These are phyloP conservation scores for Dactylellina haptotyla DNA, from an alignment of 2,329 filamentous ascomycete species.

Conservation along the genomic window DNA sequence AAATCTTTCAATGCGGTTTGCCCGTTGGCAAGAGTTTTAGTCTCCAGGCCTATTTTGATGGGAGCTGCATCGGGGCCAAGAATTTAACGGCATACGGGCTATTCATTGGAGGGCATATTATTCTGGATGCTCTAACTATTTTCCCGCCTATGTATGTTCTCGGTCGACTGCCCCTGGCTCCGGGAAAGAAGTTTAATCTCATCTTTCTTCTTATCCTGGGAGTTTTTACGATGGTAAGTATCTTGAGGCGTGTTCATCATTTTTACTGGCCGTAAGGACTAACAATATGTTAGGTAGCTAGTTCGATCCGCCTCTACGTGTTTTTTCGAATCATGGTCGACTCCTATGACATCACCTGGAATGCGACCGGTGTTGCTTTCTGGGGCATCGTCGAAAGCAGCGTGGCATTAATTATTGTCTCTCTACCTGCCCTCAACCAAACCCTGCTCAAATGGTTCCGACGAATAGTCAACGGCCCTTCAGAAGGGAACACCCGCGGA, in stretches of 20 bases:
- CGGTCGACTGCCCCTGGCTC: neutral
- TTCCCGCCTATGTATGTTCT: conserved; percentile 25
- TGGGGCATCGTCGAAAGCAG: conserved; percentile 30
- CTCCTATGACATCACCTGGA: conserved; percentile 27
- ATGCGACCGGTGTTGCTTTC: conserved; percentile 11
- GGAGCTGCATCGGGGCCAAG: conserved; percentile 6
- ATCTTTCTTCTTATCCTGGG: conserved; percentile 20
- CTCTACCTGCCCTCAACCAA: conserved; percentile 21
- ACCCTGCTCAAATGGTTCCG: neutral
- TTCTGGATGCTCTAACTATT: conserved; percentile 26
- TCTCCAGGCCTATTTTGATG: neutral
- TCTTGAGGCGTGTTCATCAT: neutral
- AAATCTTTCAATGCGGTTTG: conserved; percentile 16
- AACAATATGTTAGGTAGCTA: neutral
- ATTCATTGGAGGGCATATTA: conserved; percentile 12
- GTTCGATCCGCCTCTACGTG: conserved; percentile 5
- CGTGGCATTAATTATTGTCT: conserved; percentile 12
- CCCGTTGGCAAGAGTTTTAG: neutral
- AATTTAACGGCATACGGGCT: conserved; percentile 1
- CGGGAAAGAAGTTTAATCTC: conserved; percentile 31
- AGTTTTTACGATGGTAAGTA: conserved; percentile 9
- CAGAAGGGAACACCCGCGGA: neutral
- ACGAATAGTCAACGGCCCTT: neutral
- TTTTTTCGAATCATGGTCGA: conserved; percentile 18
- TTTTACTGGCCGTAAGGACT: neutral